A percentile compares a stretch with the other conserved stretches of the same genome.
Conservation (phyloP, 1,139 yeast species). For the Saccharomyces hybrid region DNA sequence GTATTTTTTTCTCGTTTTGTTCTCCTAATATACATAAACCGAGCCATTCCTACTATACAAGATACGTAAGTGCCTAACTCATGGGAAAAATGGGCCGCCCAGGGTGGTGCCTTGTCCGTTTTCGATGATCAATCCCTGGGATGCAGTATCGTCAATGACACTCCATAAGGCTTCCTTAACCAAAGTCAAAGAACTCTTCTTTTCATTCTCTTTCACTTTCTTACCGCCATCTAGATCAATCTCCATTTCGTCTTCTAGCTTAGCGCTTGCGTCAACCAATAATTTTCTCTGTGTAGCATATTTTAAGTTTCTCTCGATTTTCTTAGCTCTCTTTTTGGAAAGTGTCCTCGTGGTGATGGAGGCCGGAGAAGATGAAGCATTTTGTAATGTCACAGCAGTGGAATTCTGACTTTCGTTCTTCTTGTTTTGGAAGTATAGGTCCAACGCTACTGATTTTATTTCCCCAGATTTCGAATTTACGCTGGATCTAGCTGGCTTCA, state of each 20-base stretch:
- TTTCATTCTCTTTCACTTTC: conserved; percentile 23
- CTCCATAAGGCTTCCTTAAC: conserved; percentile 64
- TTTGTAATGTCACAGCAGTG: conserved; percentile 7
- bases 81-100: conserved; percentile 51
- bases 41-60: conserved; percentile 1
- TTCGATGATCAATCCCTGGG: conserved; percentile 39
- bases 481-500: conserved; percentile 38
- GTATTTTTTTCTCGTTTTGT: background rate
- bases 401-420: conserved; percentile 9
- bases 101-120: conserved; percentile 74
- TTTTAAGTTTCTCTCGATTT: conserved; percentile 70
- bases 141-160: conserved; percentile 48
- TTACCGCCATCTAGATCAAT: conserved; percentile 43
- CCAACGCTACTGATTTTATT: conserved; percentile 54
- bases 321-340: conserved; percentile 74
- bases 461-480: conserved; percentile 40
- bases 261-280: conserved; percentile 41
- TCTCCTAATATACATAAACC: conserved; percentile 2
- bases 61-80: conserved; percentile 1
- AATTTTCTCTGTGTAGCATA: conserved; percentile 54
- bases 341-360: conserved; percentile 51
- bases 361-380: conserved; percentile 25
- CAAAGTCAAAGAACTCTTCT: conserved; percentile 37
- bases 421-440: conserved; percentile 45
- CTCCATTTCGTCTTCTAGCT: conserved; percentile 36